phyloP scores from a whole-genome alignment of 2,329 filamentous ascomycete species.

The Mycocentrospora acerina region DNA sequence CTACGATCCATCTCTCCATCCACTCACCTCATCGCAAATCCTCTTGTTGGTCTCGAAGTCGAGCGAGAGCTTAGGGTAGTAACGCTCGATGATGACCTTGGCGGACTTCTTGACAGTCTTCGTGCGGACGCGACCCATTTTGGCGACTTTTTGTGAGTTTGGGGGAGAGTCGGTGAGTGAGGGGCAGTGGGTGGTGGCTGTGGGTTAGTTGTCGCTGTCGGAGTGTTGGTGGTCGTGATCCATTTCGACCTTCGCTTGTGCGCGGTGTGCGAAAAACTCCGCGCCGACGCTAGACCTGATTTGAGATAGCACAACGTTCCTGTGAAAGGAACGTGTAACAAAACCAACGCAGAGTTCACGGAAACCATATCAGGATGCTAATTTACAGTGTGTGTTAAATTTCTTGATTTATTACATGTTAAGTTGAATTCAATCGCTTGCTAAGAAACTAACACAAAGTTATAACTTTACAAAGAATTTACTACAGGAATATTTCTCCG shows the following conservation, averaged over 20 bases:
- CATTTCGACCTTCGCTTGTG: constrained; percentile 9
- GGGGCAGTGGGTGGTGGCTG: constrained; percentile 23
- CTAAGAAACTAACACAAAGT: constrained; percentile 8
- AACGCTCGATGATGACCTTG: constrained; percentile 97
- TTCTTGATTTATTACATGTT: no score
- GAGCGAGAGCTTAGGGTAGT: constrained; percentile 89
- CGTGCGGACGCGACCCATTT: constrained; percentile 60
- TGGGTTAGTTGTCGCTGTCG: constrained; percentile 35
- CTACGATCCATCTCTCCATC: constrained; percentile 45
- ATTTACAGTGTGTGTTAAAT: no score
- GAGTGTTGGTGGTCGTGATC: neutral
- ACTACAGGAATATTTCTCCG: no score
- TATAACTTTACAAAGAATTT: neutral
- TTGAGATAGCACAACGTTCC: constrained; percentile 1
- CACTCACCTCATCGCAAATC: constrained; percentile 84
- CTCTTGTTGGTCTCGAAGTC: constrained; percentile 99
- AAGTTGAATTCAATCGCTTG: constrained; percentile 14
- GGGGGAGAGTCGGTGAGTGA: constrained; percentile 21
- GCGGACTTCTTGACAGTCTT: constrained; percentile 81
- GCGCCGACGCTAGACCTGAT: constrained; percentile 1
- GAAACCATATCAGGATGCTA: no score
- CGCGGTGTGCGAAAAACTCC: constrained; percentile 2
- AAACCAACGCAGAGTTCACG: no score
- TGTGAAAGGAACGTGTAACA: no score
- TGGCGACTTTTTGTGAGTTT: constrained; percentile 38